Percentiles rank a stretch among this genome's conserved stretches.
phyloP scores from a whole-genome alignment of 768 basidiomycete species.

The Cubamyces sp. region DNA sequence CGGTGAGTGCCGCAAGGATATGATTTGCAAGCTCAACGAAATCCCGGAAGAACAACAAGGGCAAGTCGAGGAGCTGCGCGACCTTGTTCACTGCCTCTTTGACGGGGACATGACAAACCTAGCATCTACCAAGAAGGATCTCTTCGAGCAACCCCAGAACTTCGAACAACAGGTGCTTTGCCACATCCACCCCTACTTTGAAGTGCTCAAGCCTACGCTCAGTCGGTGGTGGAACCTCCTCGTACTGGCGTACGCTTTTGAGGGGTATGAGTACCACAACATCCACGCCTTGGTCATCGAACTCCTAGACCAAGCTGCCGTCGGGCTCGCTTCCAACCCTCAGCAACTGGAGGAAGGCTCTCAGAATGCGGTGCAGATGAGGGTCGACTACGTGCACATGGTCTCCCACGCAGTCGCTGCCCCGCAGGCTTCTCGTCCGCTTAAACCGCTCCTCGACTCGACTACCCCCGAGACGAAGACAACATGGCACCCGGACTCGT shows the following conservation, averaged over 20 bases:
- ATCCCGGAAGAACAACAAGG: neutral
- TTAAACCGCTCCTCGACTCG: too few species aligned
- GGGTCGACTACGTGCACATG: too few species aligned
- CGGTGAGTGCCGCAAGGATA: neutral
- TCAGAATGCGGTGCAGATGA: too few species aligned
- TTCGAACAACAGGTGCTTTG: neutral
- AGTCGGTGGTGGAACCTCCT: neutral
- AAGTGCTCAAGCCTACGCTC: neutral
- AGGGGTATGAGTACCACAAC: neutral
- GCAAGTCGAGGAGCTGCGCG: neutral
- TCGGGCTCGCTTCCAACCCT: too few species aligned
- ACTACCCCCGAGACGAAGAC: too few species aligned
- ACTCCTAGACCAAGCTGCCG: neutral
- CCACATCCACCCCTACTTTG: neutral
- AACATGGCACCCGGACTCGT: too few species aligned
- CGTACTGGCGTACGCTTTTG: neutral
- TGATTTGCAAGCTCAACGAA: neutral
- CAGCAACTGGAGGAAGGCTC: too few species aligned
- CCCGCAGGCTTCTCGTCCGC: too few species aligned
- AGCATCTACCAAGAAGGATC: neutral
- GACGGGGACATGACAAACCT: neutral
- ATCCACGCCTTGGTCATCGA: neutral
- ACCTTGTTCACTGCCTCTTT: neutral
- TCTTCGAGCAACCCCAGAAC: neutral
- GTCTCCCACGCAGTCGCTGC: too few species aligned